phyloP scores from a whole-genome alignment of 2,329 filamentous ascomycete genomes.

The Talaromyces sp. region DNA sequence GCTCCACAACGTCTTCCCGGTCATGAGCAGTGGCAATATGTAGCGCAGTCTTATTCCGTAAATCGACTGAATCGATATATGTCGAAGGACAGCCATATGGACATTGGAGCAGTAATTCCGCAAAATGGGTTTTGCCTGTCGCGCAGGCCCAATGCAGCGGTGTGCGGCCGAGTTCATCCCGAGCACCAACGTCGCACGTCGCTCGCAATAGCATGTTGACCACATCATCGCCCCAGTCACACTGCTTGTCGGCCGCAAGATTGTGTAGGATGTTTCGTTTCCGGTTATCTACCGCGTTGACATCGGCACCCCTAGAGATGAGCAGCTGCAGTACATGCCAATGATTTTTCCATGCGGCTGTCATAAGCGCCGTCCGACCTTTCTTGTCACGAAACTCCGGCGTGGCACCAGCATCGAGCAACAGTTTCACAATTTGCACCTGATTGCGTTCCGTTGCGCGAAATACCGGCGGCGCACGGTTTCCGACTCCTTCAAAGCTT shows the following conservation, averaged over 20 bases:
- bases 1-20: slow-evolving; percentile 28
- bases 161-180: slow-evolving; percentile 45
- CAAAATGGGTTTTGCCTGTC: slow-evolving; percentile 49
- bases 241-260: slow-evolving; percentile 41
- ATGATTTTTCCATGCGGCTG: slow-evolving; percentile 40
- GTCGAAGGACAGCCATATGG: slow-evolving; percentile 26
- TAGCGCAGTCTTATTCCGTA: slow-evolving; percentile 41
- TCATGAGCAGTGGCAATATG: slow-evolving; percentile 46
- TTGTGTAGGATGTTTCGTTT: slow-evolving; percentile 35
- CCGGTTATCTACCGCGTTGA: slow-evolving; percentile 27
- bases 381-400: slow-evolving; percentile 40
- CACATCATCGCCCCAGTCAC: slow-evolving; percentile 44
- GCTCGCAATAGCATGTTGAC: slow-evolving; percentile 36
- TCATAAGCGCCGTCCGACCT: slow-evolving; percentile 39
- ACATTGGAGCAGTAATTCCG: slow-evolving; percentile 41
- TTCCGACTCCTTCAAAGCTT: slow-evolving; percentile 27
- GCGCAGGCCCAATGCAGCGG: slow-evolving; percentile 56
- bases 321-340: slow-evolving; percentile 32
- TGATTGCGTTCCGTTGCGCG: slow-evolving; percentile 35
- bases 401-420: slow-evolving; percentile 32
- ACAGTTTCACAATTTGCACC: slow-evolving; percentile 40
- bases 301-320: slow-evolving; percentile 30
- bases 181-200: slow-evolving; percentile 36
- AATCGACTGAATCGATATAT: slow-evolving; percentile 39
- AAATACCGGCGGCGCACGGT: slow-evolving; percentile 29